Conservation (phyloP, 129 eudicot species). For the Flaveria bidentis region DNA sequence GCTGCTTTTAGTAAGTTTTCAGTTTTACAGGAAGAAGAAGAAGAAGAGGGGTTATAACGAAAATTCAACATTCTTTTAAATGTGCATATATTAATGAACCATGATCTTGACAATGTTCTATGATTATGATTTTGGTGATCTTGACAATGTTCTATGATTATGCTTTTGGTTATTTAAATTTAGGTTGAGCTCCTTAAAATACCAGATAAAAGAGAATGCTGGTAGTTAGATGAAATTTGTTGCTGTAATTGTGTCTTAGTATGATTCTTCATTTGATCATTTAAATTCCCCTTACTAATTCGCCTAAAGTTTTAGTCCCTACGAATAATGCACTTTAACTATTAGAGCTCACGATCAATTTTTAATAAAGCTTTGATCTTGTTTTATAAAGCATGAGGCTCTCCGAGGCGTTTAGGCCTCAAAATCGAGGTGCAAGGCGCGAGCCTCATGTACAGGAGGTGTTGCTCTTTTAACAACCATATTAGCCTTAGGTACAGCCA, state of each 20-base stretch:
- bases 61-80: not conserved
- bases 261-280: constrained; percentile 3
- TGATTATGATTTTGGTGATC: not conserved
- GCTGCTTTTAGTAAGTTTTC: not conserved
- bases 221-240: not conserved
- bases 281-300: not conserved
- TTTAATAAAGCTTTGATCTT: not conserved
- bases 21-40: not conserved
- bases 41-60: not conserved
- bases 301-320: not conserved
- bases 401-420: no score
- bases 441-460: no score
- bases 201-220: not conserved
- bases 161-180: not conserved
- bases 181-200: not conserved
- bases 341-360: not conserved
- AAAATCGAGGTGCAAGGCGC: no score
- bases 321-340: not conserved
- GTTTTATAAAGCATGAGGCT: no score
- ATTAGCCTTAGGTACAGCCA: no score
- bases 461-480: no score
- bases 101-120: not conserved
- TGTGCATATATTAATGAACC: not conserved
- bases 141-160: not conserved
- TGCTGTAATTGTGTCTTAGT: not conserved